Evolutionary conservation across 306 rosid species (phyloP).

Genomic region (Rosa rugosa): DNA sequence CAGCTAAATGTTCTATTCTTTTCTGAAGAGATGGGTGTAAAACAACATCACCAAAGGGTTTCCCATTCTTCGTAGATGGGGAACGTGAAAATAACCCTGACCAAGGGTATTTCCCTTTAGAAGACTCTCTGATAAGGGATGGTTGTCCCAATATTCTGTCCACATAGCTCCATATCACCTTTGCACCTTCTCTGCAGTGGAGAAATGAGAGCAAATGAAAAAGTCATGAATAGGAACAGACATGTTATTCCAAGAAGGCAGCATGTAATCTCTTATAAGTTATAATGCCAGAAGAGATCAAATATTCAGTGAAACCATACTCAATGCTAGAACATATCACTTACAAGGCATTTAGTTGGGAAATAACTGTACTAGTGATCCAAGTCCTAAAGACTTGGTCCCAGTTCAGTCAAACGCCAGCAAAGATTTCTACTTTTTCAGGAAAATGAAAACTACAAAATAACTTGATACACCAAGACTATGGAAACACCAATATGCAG

Average conservation of each 20-base stretch:
- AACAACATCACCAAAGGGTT: conserved; percentile 87
- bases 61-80: conserved; percentile 49
- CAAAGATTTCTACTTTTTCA: neutral
- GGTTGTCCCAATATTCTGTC: conserved; percentile 99
- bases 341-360: neutral
- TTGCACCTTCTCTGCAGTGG: conserved; percentile 90
- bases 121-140: conserved; percentile 89
- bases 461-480: neutral
- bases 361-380: neutral
- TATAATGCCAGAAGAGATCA: neutral
- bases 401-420: neutral
- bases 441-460: neutral
- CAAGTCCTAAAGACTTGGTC: neutral
- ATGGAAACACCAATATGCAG: neutral
- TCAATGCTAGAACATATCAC: neutral
- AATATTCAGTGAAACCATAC: neutral
- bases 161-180: conserved; percentile 96
- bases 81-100: conserved; percentile 69
- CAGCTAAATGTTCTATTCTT: conserved; percentile 81
- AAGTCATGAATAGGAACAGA: neutral
- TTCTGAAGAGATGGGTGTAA: conserved; percentile 84
- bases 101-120: conserved; percentile 97
- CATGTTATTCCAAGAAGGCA: conserved; percentile 10
- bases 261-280: conserved; percentile 2
- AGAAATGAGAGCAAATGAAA: conserved; percentile 21